Evolutionary conservation across 495 filamentous ascomycete species (phyloP), one percentile per base, ranked within the genome.

Genomic region (Penicillium paxilli): DNA sequence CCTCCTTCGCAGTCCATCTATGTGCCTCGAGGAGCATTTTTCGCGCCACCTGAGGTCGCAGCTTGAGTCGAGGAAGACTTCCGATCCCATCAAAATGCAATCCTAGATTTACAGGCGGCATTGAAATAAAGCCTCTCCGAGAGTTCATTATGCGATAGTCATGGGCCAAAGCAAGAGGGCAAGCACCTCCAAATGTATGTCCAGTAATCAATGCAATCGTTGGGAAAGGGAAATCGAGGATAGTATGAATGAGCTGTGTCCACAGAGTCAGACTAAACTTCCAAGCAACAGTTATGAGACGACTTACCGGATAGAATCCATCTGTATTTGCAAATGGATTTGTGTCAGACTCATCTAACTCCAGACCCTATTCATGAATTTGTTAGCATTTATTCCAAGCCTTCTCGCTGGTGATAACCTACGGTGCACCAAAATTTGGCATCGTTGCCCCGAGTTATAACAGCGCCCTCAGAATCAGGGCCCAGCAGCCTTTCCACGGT

Each of bases 81-180:
- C 79, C 79, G 25, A 82, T 80, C 0, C 78, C 78, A 8, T 72
- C 71, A 50, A 80, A 80, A 47, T 79, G 76, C 23, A 81, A 64
- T 0, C 78, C 78, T 1, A 81, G 65, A 50, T 81, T 68, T 5
- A 80, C 72, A 0, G 77, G 75, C 0, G 78, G 78, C 75, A 81
- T 79, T 23, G 59, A 74, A 37, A 72, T 59, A 61, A 76, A 81
- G 20, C 78, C 78, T 3, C 78, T 71, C 25, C 66, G 60, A 9
- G 73, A 68, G 53, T 80, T 81, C 77, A 81, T 81, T 49, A 81
- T 63, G 12, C 78, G 69, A 55, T 80, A 81, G 49, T 81, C 78
- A 45, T 80, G 77, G 5, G 73, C 69, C 2, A 81, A 57, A 0
- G 76, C 70, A 23, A 80, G 66, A 12, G 76, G 77, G 33, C 74